phyloP scores from a whole-genome alignment of 768 basidiomycete species.

The Boletus sp. region DNA sequence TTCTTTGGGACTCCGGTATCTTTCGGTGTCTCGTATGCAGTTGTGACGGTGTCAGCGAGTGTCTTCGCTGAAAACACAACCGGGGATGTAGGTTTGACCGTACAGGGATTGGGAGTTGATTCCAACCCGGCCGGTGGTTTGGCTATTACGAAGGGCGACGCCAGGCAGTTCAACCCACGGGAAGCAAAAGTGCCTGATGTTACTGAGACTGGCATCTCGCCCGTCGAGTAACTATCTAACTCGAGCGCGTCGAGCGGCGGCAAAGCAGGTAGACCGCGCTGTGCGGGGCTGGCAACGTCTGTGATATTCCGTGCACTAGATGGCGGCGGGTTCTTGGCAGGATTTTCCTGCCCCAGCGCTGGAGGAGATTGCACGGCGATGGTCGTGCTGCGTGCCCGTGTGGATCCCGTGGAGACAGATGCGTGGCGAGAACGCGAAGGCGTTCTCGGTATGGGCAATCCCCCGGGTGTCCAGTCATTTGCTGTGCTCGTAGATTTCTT shows the following conservation, averaged over 20 bases:
- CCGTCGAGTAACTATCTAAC: slow-evolving; percentile 9
- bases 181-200: neutral
- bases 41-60: neutral
- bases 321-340: neutral
- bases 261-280: slow-evolving; percentile 2
- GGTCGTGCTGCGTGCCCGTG: slow-evolving; percentile 18
- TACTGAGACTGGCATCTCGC: neutral
- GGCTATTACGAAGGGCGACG: slow-evolving; percentile 15
- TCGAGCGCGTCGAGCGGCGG: slow-evolving; percentile 16
- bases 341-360: slow-evolving; percentile 1
- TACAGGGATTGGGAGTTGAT: neutral
- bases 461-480: slow-evolving; percentile 5
- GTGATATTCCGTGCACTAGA: slow-evolving; percentile 1
- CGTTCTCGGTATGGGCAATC: slow-evolving; percentile 13
- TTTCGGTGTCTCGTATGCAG: neutral
- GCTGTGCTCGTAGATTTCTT: slow-evolving; percentile 7
- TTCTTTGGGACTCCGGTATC: neutral
- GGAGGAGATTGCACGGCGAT: slow-evolving; percentile 6
- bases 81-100: slow-evolving; percentile 1
- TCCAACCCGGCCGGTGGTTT: slow-evolving; percentile 1
- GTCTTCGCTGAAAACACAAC: neutral
- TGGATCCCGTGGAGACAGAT: slow-evolving; percentile 19
- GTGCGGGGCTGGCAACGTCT: neutral
- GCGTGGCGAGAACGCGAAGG: slow-evolving; percentile 18
- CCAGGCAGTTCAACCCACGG: slow-evolving; percentile 9